These are phyloP conservation scores for Lactarius tabidus DNA, from an alignment of 768 basidiomycete genomes.

Conservation along the genomic window DNA sequence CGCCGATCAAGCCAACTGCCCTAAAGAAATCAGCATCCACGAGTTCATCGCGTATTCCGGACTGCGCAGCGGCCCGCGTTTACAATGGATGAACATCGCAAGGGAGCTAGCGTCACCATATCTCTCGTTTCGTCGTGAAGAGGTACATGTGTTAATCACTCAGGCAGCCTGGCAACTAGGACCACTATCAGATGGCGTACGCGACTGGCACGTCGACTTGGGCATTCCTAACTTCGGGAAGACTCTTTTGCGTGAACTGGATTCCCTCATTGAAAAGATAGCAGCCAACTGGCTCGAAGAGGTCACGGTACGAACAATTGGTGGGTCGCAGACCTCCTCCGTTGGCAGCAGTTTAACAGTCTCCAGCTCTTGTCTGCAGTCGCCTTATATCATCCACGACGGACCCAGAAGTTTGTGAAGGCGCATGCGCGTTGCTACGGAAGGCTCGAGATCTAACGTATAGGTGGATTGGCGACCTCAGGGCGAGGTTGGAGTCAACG, in stretches of 20 bases:
- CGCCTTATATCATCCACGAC: conserved; percentile 10
- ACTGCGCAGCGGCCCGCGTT: conserved; percentile 40
- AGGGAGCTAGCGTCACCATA: conserved; percentile 41
- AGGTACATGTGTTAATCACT: conserved; percentile 40
- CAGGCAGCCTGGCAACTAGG: conserved; percentile 47
- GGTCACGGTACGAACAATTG: conserved; percentile 14
- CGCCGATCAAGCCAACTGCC: conserved; percentile 41
- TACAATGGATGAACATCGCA: conserved; percentile 52
- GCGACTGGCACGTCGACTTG: conserved; percentile 42
- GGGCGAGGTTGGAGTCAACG: conserved; percentile 5
- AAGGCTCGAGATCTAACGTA: conserved; percentile 10
- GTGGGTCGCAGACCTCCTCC: not conserved
- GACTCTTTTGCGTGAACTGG: conserved; percentile 37
- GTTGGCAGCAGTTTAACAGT: not conserved
- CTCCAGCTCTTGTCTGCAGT: conserved; percentile 5
- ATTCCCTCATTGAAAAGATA: conserved; percentile 35
- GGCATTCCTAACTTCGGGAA: conserved; percentile 33
- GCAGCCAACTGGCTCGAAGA: conserved; percentile 40
- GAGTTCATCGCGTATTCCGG: conserved; percentile 45
- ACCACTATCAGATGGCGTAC: conserved; percentile 21
- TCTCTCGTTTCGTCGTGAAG: conserved; percentile 38
- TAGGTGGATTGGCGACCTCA: conserved; percentile 1
- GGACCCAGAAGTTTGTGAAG: not conserved
- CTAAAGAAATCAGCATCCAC: conserved; percentile 39
- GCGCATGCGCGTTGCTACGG: conserved; percentile 5